phyloP scores from a whole-genome alignment of 768 basidiomycete species.

The Serendipita sp. region DNA sequence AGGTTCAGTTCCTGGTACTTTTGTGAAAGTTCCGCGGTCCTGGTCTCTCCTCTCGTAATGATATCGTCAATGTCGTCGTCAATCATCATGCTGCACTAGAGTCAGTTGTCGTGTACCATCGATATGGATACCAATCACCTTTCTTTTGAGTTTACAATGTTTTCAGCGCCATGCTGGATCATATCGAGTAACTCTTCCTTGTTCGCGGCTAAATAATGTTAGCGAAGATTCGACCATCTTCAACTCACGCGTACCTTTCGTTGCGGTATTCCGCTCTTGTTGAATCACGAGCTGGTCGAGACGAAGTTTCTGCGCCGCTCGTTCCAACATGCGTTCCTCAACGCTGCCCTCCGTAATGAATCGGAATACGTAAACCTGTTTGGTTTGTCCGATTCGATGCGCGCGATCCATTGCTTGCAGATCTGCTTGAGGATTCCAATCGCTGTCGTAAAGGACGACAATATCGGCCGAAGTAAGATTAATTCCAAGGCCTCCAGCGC shows the following conservation, averaged over 20 bases:
- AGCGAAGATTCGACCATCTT: not conserved
- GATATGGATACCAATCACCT: slow-evolving; percentile 33
- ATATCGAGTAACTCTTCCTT: slow-evolving; percentile 96
- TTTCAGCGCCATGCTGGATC: slow-evolving; percentile 95
- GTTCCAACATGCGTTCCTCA: slow-evolving; percentile 87
- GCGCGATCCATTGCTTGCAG: slow-evolving; percentile 98
- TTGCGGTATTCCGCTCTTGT: slow-evolving; percentile 71
- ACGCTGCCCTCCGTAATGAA: slow-evolving; percentile 87
- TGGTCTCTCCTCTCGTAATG: slow-evolving; percentile 79
- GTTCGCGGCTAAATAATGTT: slow-evolving; percentile 45
- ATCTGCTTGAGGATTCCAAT: slow-evolving; percentile 99
- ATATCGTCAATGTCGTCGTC: slow-evolving; percentile 91
- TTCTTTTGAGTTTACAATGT: slow-evolving; percentile 72
- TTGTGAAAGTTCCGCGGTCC: slow-evolving; percentile 71
- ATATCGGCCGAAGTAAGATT: slow-evolving; percentile 90
- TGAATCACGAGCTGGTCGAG: slow-evolving; percentile 95
- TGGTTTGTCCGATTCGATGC: slow-evolving; percentile 91
- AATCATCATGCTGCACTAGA: slow-evolving; percentile 39
- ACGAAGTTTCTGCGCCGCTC: slow-evolving; percentile 88
- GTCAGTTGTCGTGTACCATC: not conserved
- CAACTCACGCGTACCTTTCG: slow-evolving; percentile 42
- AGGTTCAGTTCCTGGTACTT: slow-evolving; percentile 89
- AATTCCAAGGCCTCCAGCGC: slow-evolving; percentile 94
- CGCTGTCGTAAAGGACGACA: slow-evolving; percentile 89
- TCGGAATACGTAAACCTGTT: slow-evolving; percentile 94